Evolutionary conservation across 495 filamentous ascomycete species (phyloP).

Genomic region (Pyrenula aspistea): DNA sequence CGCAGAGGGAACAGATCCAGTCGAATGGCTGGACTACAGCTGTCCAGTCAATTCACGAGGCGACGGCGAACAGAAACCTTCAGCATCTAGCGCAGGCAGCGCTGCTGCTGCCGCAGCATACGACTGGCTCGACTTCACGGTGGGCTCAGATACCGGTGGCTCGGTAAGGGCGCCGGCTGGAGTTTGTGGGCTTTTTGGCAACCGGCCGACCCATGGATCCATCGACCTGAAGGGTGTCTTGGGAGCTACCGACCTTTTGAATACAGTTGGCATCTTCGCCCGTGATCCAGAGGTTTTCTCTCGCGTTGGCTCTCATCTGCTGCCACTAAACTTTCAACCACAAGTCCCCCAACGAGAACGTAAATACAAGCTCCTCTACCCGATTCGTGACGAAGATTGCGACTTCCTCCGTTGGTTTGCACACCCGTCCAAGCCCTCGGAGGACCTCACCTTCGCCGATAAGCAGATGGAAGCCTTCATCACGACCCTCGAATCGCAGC

Average conservation of each 20-base stretch:
- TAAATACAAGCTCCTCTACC: conserved; percentile 10
- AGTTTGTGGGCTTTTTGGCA: conserved; percentile 35
- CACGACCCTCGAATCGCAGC: conserved; percentile 8
- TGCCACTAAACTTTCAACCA: neutral
- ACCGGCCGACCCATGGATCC: conserved; percentile 34
- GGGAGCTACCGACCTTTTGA: conserved; percentile 29
- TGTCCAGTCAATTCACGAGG: conserved; percentile 45
- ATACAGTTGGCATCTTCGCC: conserved; percentile 29
- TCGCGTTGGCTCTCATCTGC: neutral
- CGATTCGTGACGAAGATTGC: conserved; percentile 3
- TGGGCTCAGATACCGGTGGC: conserved; percentile 38
- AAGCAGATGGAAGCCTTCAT: conserved; percentile 8
- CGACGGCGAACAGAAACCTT: conserved; percentile 41
- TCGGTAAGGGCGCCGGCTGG: conserved; percentile 34
- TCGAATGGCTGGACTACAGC: conserved; percentile 42
- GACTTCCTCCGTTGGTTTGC: conserved; percentile 7
- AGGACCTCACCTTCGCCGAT: conserved; percentile 2
- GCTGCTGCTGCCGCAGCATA: conserved; percentile 37
- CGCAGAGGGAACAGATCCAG: conserved; percentile 40
- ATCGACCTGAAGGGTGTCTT: conserved; percentile 30
- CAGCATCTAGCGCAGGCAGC: conserved; percentile 31
- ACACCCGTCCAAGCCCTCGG: conserved; percentile 1
- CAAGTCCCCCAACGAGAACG: neutral
- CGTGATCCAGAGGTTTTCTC: conserved; percentile 2
- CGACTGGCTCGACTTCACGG: conserved; percentile 40